Conservation (phyloP, 2,329 filamentous ascomycete species). For the Fusarium domesticum region DNA sequence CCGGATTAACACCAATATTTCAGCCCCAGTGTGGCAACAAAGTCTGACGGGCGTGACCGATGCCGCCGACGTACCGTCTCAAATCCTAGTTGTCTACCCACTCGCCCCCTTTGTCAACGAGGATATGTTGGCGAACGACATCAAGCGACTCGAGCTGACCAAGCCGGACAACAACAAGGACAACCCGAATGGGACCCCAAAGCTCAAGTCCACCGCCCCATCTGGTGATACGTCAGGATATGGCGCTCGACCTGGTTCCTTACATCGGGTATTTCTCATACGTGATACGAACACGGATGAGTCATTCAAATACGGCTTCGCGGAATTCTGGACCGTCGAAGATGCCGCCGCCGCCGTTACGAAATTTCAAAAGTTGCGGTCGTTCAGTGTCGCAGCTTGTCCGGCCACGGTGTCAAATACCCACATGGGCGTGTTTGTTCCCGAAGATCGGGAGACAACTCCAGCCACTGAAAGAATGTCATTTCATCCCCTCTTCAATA, state of each 20-base stretch:
- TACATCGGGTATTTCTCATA: slow-evolving; percentile 73
- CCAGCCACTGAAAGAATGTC: slow-evolving; percentile 60
- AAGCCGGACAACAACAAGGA: slow-evolving; percentile 50
- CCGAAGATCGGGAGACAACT: slow-evolving; percentile 58
- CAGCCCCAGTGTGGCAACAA: slow-evolving; percentile 31
- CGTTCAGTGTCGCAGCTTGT: slow-evolving; percentile 74
- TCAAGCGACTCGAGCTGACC: slow-evolving; percentile 67
- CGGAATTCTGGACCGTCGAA: slow-evolving; percentile 73
- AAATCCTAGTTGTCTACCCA: slow-evolving; percentile 72
- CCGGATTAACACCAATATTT: slow-evolving; percentile 1
- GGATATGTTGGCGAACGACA: slow-evolving; percentile 67
- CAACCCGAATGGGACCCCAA: slow-evolving; percentile 45
- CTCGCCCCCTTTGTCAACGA: slow-evolving; percentile 69
- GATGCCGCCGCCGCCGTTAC: slow-evolving; percentile 72
- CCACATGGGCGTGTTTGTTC: slow-evolving; percentile 81
- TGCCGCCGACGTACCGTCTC: slow-evolving; percentile 58
- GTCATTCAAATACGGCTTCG: slow-evolving; percentile 80
- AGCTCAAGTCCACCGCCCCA: slow-evolving; percentile 59
- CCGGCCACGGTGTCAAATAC: slow-evolving; percentile 71
- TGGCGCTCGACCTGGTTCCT: slow-evolving; percentile 70
- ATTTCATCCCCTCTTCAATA: slow-evolving; percentile 68
- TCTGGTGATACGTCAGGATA: slow-evolving; percentile 55
- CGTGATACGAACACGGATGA: slow-evolving; percentile 68
- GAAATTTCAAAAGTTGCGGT: slow-evolving; percentile 68
- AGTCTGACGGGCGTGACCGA: slow-evolving; percentile 49